phyloP scores from a whole-genome alignment of 208 protist species.

The Leishmania tarentolae region DNA sequence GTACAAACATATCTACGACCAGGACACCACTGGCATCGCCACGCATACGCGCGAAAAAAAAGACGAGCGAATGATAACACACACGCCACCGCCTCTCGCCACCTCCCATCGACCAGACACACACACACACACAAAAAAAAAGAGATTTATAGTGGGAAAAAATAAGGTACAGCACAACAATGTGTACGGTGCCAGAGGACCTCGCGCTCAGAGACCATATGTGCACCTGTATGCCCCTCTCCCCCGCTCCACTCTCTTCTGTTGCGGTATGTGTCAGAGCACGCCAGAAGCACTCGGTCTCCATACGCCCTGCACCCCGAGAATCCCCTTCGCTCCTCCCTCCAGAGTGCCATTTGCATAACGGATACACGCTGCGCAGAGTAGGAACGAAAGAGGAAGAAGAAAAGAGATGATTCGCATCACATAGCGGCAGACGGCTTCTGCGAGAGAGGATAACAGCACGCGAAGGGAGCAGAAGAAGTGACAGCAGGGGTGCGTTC shows the following conservation, averaged over 20 bases:
- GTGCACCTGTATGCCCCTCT: background rate
- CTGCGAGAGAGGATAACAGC: background rate
- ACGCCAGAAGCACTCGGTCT: background rate
- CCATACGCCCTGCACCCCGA: background rate
- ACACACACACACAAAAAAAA: background rate
- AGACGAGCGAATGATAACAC: background rate
- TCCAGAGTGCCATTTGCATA: background rate
- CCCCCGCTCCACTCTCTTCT: background rate
- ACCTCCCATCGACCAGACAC: too few relatives aligned
- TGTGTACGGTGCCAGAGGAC: background rate
- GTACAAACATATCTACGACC: too few relatives aligned
- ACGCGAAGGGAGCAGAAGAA: background rate
- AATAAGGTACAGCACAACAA: background rate
- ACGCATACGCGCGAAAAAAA: too few relatives aligned
- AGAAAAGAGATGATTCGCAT: background rate
- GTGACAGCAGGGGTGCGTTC: background rate
- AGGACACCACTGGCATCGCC: too few relatives aligned
- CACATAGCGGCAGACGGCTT: background rate
- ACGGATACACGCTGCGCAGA: background rate
- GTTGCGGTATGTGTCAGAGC: background rate
- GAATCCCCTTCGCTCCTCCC: background rate
- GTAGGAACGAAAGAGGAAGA: background rate
- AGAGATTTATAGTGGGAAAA: too few relatives aligned
- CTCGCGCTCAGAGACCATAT: background rate
- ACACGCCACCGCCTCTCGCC: background rate